Evolutionary conservation across 2,329 filamentous ascomycete genomes (phyloP), one percentile per base, ranked within the genome.

Genomic region (Monosporascus sp.): DNA sequence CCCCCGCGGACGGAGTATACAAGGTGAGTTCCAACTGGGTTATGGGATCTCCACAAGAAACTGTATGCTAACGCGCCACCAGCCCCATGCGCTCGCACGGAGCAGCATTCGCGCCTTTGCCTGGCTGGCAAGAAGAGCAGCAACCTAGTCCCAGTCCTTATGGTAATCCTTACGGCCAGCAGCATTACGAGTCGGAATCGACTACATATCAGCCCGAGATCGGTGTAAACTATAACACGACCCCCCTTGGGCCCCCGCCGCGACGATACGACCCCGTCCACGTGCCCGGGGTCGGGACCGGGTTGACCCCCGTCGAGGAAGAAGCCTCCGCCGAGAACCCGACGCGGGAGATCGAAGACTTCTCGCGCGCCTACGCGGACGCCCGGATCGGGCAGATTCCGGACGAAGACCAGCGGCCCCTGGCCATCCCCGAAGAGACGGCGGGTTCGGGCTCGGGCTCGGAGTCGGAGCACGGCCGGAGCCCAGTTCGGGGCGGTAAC

Each of bases 291-390:
- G 61, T 60, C 9, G 62, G 59, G 15, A 63, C 60, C 1, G 62
- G 55, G 6, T 55, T 64, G 7, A 55, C 66, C 18, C 61, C 65
- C 1, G 64, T 67, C 1, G 59, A 55, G 1, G 64, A 67, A 27
- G 64, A 63, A 49, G 37, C 38, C 39, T 46, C 15, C 25, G 46
- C 11, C 37, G 41, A 48, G 39, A 37, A 46, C 37, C 61, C 77
- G 47, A 72, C 72, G 0, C 67, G 73, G 6, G 73, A 75, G 52
- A 66, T 74, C 31, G 74, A 78, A 22, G 76, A 79, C 24, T 78
- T 77, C 52, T 68, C 71, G 6, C 69, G 72, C 6, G 70, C 62
- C n/a, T 67, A 72, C 50, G 75, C 72, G 54, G 68, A 70, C 53
- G 68, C 74, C 1, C 73, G 69, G 2, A 65, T 80, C 35, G 67